phyloP scores from a whole-genome alignment of 306 rosid species.

The Prunus padus region DNA sequence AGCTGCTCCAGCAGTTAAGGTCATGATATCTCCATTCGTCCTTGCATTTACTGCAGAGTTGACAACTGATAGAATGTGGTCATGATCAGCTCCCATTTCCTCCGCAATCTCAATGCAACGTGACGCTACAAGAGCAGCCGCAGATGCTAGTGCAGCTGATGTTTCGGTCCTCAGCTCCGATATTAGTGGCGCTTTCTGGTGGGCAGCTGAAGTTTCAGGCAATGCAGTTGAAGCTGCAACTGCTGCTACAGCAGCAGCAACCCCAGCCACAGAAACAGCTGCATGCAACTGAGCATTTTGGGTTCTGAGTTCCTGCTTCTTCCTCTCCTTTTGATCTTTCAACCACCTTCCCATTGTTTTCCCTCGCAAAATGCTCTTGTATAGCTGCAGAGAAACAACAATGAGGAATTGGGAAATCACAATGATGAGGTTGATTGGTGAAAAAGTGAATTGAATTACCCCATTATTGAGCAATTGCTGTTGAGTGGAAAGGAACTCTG shows the following conservation, averaged over 20 bases:
- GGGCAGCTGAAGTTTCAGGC: slow-evolving; percentile 41
- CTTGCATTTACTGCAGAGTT: slow-evolving; percentile 83
- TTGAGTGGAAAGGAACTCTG: slow-evolving; percentile 73
- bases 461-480: slow-evolving; percentile 77
- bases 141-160: slow-evolving; percentile 77
- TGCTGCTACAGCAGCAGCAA: slow-evolving; percentile 90
- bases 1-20: slow-evolving; percentile 95
- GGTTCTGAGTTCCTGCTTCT: slow-evolving; percentile 85
- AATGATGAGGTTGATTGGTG: slow-evolving; percentile 22
- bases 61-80: slow-evolving; percentile 62
- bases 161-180: slow-evolving; percentile 29
- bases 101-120: slow-evolving; percentile 97
- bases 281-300: slow-evolving; percentile 94
- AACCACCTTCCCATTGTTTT: slow-evolving; percentile 76
- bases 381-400: slow-evolving; percentile 53
- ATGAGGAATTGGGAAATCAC: slow-evolving; percentile 5
- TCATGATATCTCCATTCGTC: slow-evolving; percentile 87
- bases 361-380: slow-evolving; percentile 72
- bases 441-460: slow-evolving; percentile 34
- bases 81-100: slow-evolving; percentile 91
- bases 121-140: slow-evolving; percentile 92
- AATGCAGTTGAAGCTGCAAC: slow-evolving; percentile 63
- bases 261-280: slow-evolving; percentile 90
- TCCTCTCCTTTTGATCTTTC: slow-evolving; percentile 94
- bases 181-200: slow-evolving; percentile 35